Evolutionary conservation across 768 basidiomycete species (phyloP), one percentile per base, ranked within the genome.

Genomic region (Harrya chromipes): DNA sequence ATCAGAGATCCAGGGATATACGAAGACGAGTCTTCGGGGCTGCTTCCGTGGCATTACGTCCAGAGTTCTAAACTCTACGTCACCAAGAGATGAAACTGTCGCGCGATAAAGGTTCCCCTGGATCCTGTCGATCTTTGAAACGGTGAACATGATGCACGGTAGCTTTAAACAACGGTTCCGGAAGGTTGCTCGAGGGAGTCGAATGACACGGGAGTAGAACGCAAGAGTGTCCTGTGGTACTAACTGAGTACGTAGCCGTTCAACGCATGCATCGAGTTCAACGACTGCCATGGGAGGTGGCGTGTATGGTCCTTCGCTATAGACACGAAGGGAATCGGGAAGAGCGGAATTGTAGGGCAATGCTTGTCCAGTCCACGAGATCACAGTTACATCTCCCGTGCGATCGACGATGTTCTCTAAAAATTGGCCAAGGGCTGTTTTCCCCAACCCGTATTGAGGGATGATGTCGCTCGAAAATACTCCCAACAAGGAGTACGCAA

Each of bases 401-500:
- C 47, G 47, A 48, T 33, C 24, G 23, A 48, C 34, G 24, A 48
- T 48, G n/a, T 23, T 23, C 6, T 23, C 23, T 23, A 23, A 23
- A 23, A 23, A 6, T 23, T 23, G 23, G 23, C 23, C 46, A 12
- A 46, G 29, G 3, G 40, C 47, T 11, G 19, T 16, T 27, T 36
- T 29, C 29, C 39, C 49, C 26, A 29, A 11, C 8, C 46, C 37
- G 9, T 46, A 46, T 12, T 17, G 17, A 4, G 38, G 37, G 1
- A 14, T 20, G 23, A 48, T 35, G 33, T 48, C 47, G 33, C 47
- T 48, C 7, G 17, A 24, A 19, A 48, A 55, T 16, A 62, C 46
- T 4, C 56, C 58, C 19, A 62, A 50, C 24, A 62, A 33, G 11
- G 50, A 50, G 41, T 62, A 61, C 14, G 58, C 56, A 23, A 23